Evolutionary conservation across 1,284 basidiomycete genomes (phyloP), one percentile per base, ranked within the genome.

Genomic region (Sphagnurus paluster): DNA sequence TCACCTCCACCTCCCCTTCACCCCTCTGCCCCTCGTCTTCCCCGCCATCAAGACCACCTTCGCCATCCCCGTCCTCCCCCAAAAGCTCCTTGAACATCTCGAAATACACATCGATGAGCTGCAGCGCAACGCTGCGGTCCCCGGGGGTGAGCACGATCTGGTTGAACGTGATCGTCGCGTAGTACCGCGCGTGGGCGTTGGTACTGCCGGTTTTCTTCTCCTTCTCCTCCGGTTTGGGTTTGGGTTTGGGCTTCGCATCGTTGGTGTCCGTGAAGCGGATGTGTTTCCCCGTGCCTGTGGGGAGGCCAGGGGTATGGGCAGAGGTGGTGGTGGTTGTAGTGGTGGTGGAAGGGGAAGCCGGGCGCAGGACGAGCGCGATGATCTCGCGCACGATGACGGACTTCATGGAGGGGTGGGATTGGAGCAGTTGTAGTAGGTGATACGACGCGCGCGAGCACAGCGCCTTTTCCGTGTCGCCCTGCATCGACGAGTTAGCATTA

Each of bases 371-470:
- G 35, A 97, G 74, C 0, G 86, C 75, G 5, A 86, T 83, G 25
- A 96, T 83, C 67, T 99, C 96, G 40, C 91, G 85, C 13, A 95
- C 87, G 39, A 99, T 76, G 46, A 98, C 84, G 1, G 75, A 66
- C 69, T 98, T 99, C 96, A 99, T 99, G 4, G 83, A 82, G 0
- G 97, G 96, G 60, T 99, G 97, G 0, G 80, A 68, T 66, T 97
- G 93, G 0, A 99, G 79, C 16, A 98, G 75, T 59, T 95, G 88
- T 17, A 98, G 84, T 11, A 98, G 70, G 62, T 93, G 86, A 64
- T 94, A 87, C 1, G 93, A 97, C 0, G 92, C 87, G 56, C 93
- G 87, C 23, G 95, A 93, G 40, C 92, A 93, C 21, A 98, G 80
- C 0, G 89, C 75, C 61, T 89, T 89, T 56, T 98, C 93, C 2